phyloP scores from a whole-genome alignment of 23 red algal species.

The Gracilaria gracilis region DNA sequence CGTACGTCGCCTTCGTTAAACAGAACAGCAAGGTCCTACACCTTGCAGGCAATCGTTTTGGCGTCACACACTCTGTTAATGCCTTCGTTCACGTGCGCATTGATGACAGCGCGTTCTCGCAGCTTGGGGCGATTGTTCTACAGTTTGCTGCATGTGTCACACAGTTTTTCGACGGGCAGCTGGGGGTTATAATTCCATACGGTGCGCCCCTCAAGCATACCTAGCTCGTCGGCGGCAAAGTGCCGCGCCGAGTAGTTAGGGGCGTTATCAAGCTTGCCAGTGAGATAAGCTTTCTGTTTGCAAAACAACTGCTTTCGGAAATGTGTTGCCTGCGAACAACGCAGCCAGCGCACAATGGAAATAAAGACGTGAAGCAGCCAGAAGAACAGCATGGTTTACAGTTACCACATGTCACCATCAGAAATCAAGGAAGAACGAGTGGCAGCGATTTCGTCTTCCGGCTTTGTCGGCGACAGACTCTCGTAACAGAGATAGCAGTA shows the following conservation, averaged over 20 bases:
- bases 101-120: neutral
- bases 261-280: conserved; percentile 25
- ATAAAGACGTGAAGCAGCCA: conserved; percentile 16
- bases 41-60: conserved; percentile 52
- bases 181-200: conserved; percentile 43
- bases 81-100: neutral
- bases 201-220: conserved; percentile 49
- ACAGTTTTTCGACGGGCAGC: neutral
- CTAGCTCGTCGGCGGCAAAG: conserved; percentile 59
- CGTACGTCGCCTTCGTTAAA: conserved; percentile 74
- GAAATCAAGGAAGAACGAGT: neutral
- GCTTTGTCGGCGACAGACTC: neutral
- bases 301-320: neutral
- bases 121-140: conserved; percentile 18
- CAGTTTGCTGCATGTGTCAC: conserved; percentile 15
- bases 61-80: conserved; percentile 56
- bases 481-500: conserved; percentile 12
- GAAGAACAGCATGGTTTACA: neutral
- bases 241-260: conserved; percentile 73
- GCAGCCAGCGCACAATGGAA: neutral
- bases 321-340: neutral
- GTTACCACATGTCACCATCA: conserved; percentile 4
- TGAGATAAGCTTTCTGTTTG: neutral
- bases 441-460: neutral
- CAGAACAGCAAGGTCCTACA: conserved; percentile 68